phyloP scores from a whole-genome alignment of 2,329 filamentous ascomycete genomes.

The Acrocalymma vagum region DNA sequence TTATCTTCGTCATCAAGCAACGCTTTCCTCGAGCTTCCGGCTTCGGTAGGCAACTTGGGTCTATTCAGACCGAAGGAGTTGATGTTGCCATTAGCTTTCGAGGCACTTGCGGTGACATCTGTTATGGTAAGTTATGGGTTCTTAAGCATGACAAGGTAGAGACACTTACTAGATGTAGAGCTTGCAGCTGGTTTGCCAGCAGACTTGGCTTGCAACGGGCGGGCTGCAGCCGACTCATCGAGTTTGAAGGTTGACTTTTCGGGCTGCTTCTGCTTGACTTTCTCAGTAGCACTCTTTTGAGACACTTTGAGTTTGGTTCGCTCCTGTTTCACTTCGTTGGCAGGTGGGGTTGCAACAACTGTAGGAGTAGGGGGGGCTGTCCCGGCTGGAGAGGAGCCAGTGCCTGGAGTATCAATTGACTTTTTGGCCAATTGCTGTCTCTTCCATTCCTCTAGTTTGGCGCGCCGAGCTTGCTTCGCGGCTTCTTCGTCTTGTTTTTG shows the following conservation, averaged over 20 bases:
- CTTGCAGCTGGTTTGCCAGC: constrained; percentile 33
- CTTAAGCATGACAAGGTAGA: background rate
- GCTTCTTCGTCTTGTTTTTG: constrained; percentile 33
- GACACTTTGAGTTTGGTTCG: constrained; percentile 80
- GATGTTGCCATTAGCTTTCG: constrained; percentile 76
- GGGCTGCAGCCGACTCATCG: constrained; percentile 39
- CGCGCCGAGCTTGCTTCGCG: constrained; percentile 24
- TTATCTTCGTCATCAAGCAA: constrained; percentile 90
- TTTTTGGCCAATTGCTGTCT: constrained; percentile 71
- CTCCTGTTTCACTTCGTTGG: constrained; percentile 51
- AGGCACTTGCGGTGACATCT: constrained; percentile 58
- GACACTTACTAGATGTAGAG: constrained; percentile 22
- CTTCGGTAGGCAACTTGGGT: constrained; percentile 70
- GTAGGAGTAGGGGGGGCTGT: constrained; percentile 70
- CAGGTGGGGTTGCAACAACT: constrained; percentile 42
- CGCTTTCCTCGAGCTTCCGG: constrained; percentile 75
- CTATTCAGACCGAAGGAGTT: constrained; percentile 82
- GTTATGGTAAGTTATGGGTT: constrained; percentile 23
- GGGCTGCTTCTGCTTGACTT: constrained; percentile 65
- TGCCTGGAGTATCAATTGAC: constrained; percentile 69
- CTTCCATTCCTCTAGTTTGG: constrained; percentile 79
- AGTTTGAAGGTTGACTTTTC: constrained; percentile 49
- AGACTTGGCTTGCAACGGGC: constrained; percentile 36
- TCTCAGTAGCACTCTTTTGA: constrained; percentile 85
- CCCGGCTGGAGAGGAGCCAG: constrained; percentile 63